Percentiles rank a stretch among this genome's conserved stretches.
phyloP scores from a whole-genome alignment of 306 rosid species.

The Rosa rugosa region DNA sequence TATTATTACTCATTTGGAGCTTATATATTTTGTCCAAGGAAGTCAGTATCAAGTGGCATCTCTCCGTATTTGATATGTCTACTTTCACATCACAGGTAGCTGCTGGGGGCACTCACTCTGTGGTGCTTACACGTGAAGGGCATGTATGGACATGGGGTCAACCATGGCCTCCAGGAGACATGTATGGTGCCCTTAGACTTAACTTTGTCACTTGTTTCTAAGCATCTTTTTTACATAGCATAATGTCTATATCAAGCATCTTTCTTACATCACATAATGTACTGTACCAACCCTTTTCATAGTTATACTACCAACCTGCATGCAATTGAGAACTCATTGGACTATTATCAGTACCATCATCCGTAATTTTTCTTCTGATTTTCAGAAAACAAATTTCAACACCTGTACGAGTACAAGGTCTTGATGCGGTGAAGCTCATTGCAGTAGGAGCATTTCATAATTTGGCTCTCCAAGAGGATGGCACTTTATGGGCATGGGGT shows the following conservation, averaged over 20 bases:
- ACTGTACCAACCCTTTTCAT: not conserved
- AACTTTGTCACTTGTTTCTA: constrained; percentile 5
- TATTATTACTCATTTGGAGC: not conserved
- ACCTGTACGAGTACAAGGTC: constrained; percentile 98
- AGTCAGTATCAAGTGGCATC: not conserved
- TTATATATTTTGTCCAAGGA: not conserved
- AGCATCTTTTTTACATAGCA: constrained; percentile 2
- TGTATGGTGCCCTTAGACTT: constrained; percentile 47
- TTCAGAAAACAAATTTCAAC: constrained; percentile 86
- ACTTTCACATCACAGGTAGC: constrained; percentile 66
- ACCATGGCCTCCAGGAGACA: constrained; percentile 99
- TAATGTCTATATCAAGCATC: not conserved
- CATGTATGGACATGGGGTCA: constrained; percentile 99
- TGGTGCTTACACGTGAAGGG: constrained; percentile 93
- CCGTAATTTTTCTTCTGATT: constrained; percentile 14
- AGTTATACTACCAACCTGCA: constrained; percentile 10
- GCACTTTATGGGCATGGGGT: constrained; percentile 98
- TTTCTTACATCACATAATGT: constrained; percentile 10
- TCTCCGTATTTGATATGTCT: not conserved
- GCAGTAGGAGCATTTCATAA: constrained; percentile 99
- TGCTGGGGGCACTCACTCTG: constrained; percentile 99
- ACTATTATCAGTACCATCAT: not conserved
- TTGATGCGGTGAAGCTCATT: constrained; percentile 79
- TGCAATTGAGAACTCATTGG: constrained; percentile 19
- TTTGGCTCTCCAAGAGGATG: constrained; percentile 95